Base-by-base conservation (phyloP, 495 filamentous ascomycete genomes). In the Neurospora pannonica region DNA sequence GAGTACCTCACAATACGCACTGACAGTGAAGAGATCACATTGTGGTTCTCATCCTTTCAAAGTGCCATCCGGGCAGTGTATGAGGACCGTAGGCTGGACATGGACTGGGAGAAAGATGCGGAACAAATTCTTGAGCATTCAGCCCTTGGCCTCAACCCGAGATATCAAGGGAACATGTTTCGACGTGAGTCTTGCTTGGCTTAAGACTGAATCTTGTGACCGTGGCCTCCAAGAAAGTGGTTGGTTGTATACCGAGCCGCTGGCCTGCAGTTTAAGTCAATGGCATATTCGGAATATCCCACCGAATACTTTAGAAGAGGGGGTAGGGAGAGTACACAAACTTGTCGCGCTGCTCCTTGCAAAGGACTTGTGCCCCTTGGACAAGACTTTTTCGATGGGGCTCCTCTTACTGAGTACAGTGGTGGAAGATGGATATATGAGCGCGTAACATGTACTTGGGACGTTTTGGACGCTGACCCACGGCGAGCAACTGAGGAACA, bases 171-270 rank as follows among this genome's bases (percentile, higher is more conserved):
- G 54, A 2, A 19, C 28, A 8, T 31, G 54, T 34, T 62, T 62
- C 3, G 54, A 62, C 28, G 24, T 31, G 2, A 31, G 48, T 2
- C 24, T 62, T 31, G 24, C 24, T 6, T 62, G 48, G 48, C 4
- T 9, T 5, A 24, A 24, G 10, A 21, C 46, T 54, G 46, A 4
- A 24, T 0, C 7, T n/a, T 43, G 17, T 0, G 17, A 3, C 17
- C 2, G 1, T n/a, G n/a, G 8, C 5, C 21, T 3, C 5, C 0
- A 3, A 1, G 1, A 21, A 6, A 11, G 24, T 1, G 24, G 5
- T 8, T 62, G 54, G 54, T 6, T 17, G 0, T 62, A 31, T 17
- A 62, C 24, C 1, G 6, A 62, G 13, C 54, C 54, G 6, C 24
- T 62, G 28, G 5, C 24, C 24, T 62, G 1, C 13, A 9, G 11